Percentiles rank a stretch among this genome's conserved stretches.
These are phyloP conservation scores for Yueomyces sinensis DNA, from an alignment of 805 yeast species.

Conservation along the genomic window DNA sequence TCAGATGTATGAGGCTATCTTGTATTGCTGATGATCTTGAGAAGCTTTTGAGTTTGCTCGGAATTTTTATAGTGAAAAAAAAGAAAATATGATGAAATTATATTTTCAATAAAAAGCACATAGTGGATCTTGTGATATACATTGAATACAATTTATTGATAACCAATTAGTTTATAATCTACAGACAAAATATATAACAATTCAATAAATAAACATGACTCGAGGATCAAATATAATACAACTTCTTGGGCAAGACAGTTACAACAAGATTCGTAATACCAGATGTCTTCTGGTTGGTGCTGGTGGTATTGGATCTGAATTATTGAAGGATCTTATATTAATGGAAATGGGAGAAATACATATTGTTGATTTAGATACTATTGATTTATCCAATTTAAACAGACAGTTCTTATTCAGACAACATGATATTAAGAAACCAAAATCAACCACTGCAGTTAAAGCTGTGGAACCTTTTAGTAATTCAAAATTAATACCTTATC, in stretches of 20 bases:
- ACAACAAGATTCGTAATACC: slow-evolving; percentile 21
- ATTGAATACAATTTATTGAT: no score
- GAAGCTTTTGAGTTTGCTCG: not conserved
- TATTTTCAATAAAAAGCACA: no score
- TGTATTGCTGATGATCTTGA: no score
- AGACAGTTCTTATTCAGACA: slow-evolving; percentile 86
- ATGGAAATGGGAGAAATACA: slow-evolving; percentile 80
- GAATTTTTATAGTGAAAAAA: not conserved
- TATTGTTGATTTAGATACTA: slow-evolving; percentile 89
- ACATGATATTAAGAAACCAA: slow-evolving; percentile 80
- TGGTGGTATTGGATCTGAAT: slow-evolving; percentile 93
- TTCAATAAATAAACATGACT: no score
- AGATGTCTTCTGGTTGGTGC: slow-evolving; percentile 83
- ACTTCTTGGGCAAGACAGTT: slow-evolving; percentile 17
- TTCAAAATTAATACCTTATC: slow-evolving; percentile 61
- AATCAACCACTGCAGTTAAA: slow-evolving; percentile 70
- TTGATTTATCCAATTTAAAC: slow-evolving; percentile 83
- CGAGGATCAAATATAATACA: slow-evolving; percentile 13
- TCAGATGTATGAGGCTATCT: no score
- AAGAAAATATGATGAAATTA: no score
- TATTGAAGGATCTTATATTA: slow-evolving; percentile 65
- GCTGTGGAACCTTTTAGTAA: slow-evolving; percentile 67
- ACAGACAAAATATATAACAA: no score
- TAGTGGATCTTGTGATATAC: no score
- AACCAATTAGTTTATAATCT: no score